Percentiles rank a stretch among this genome's conserved stretches.
phyloP scores from a whole-genome alignment of 768 basidiomycete genomes.

The Suillus fuscotomentosus region DNA sequence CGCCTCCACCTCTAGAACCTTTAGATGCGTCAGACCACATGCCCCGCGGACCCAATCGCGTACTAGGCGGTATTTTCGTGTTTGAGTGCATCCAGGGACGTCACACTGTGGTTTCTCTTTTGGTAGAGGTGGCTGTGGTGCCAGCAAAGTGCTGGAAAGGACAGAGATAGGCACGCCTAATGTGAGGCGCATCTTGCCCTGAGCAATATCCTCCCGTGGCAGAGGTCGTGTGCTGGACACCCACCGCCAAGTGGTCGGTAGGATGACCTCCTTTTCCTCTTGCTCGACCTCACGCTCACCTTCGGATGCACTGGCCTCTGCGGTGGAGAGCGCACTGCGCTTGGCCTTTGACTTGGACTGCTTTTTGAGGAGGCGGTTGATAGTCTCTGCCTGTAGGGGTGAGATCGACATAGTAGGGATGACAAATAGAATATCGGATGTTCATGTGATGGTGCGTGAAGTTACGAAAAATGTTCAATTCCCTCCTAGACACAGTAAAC shows the following conservation, averaged over 20 bases:
- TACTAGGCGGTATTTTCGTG: conserved; percentile 65
- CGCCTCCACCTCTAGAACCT: conserved; percentile 42
- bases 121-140: conserved; percentile 14
- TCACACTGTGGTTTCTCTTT: conserved; percentile 40
- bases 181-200: conserved; percentile 41
- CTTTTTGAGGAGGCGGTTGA: conserved; percentile 86
- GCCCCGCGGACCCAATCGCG: conserved; percentile 57
- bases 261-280: conserved; percentile 38
- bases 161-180: conserved; percentile 52
- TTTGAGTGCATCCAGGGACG: conserved; percentile 52
- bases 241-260: conserved; percentile 71
- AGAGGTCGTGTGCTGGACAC: conserved; percentile 51
- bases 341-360: conserved; percentile 68
- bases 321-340: conserved; percentile 48
- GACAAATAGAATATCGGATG: background rate
- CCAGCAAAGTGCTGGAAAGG: conserved; percentile 13
- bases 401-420: background rate
- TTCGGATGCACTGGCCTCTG: conserved; percentile 39
- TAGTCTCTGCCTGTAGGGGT: conserved; percentile 68
- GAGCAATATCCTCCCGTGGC: conserved; percentile 4
- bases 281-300: conserved; percentile 22
- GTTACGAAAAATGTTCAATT: background rate
- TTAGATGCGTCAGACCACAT: conserved; percentile 68
- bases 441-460: background rate
- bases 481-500: background rate